Evolutionary conservation across 345 rosid species (phyloP).

Genomic region (Bruguiera parviflora): DNA sequence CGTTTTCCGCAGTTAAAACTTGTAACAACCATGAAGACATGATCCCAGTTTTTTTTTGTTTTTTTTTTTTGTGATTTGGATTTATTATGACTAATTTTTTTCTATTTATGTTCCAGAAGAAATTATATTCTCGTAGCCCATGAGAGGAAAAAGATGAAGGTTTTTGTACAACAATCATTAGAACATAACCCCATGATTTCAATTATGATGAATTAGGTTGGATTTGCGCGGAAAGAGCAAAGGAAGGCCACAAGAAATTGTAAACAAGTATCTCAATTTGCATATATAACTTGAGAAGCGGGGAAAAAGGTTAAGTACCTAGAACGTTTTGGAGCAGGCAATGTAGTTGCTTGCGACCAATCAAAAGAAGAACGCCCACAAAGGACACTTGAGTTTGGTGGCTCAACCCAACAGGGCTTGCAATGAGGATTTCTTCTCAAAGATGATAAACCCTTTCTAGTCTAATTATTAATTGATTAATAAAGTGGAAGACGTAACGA

Average conservation of each 20-base stretch:
- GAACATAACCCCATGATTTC: neutral
- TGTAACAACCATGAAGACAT: too few relatives aligned
- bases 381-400: conserved; percentile 37
- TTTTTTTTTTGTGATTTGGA: too few relatives aligned
- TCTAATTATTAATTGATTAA: neutral
- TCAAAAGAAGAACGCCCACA: conserved; percentile 15
- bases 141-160: neutral
- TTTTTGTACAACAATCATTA: neutral
- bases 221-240: conserved; percentile 2
- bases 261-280: neutral
- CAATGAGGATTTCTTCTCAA: neutral
- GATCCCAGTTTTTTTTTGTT: too few relatives aligned
- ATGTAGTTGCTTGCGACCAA: conserved; percentile 14
- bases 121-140: neutral
- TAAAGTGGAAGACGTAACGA: neutral
- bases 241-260: neutral
- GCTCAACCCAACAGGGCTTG: conserved; percentile 19
- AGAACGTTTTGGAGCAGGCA: conserved; percentile 26
- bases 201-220: conserved; percentile 21
- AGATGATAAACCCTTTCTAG: neutral
- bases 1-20: too few relatives aligned
- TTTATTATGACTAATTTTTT: neutral
- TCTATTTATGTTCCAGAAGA: neutral
- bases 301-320: neutral
- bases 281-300: neutral